Percentiles rank a stretch among this genome's conserved stretches.
Conservation (phyloP, 495 filamentous ascomycete species). For the Tuber borchii region DNA sequence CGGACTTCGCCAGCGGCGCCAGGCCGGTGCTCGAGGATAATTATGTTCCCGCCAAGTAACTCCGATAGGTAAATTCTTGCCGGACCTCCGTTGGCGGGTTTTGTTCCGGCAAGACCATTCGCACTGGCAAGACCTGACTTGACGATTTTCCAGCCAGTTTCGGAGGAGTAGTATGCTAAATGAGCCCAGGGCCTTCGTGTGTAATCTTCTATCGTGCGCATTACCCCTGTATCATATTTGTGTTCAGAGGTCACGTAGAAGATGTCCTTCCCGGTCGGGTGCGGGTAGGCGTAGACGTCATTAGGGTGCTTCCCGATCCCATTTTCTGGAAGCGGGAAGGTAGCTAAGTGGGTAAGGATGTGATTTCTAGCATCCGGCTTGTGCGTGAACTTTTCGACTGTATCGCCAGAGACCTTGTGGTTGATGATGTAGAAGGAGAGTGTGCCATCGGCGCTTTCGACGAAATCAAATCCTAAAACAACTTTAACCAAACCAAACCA, state of each 20-base stretch:
- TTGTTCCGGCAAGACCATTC: conserved; percentile 35
- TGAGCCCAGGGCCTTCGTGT: conserved; percentile 24
- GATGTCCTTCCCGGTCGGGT: conserved; percentile 17
- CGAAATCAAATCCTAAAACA: conserved; percentile 25
- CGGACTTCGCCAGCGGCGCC: conserved; percentile 12
- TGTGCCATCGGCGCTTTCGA: conserved; percentile 13
- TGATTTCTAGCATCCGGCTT: conserved; percentile 9
- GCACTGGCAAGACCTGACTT: conserved; percentile 12
- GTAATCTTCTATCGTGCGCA: conserved; percentile 14
- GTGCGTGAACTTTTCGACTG: conserved; percentile 39
- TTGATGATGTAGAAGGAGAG: conserved; percentile 35
- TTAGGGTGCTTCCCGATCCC: conserved; percentile 22
- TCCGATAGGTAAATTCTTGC: conserved; percentile 30
- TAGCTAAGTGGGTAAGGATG: conserved; percentile 5
- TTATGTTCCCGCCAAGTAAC: conserved; percentile 14
- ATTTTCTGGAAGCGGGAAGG: conserved; percentile 9
- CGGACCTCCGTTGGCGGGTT: not conserved
- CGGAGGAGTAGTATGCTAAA: conserved; percentile 23
- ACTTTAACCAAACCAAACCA: not conserved
- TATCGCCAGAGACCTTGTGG: conserved; percentile 18
- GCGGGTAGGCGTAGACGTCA: conserved; percentile 32
- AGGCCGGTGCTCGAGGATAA: conserved; percentile 21
- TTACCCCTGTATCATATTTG: conserved; percentile 4
- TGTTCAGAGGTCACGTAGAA: conserved; percentile 38
- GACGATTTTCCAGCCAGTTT: conserved; percentile 24